phyloP scores from a whole-genome alignment of 306 rosid species.

The Cicer judaicum region DNA sequence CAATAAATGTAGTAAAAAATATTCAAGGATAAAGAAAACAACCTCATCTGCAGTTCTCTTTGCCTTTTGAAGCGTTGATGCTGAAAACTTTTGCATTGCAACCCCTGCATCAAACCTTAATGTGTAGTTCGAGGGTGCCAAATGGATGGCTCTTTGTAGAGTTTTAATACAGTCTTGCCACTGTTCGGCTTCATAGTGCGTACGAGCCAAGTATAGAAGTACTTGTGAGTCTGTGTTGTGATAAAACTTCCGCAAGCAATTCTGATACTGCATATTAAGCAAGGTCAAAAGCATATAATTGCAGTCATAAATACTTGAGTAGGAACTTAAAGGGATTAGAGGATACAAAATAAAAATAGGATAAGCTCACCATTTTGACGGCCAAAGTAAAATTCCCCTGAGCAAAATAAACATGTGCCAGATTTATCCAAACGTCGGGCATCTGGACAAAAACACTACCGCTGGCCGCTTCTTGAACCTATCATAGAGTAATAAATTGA shows the following conservation, averaged over 20 bases:
- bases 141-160: conserved; percentile 89
- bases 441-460: conserved; percentile 98
- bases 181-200: conserved; percentile 97
- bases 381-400: conserved; percentile 94
- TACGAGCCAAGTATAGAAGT: conserved; percentile 94
- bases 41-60: conserved; percentile 99
- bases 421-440: conserved; percentile 99
- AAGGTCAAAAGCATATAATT: conserved; percentile 46
- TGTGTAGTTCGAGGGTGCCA: conserved; percentile 96
- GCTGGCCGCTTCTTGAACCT: conserved; percentile 99
- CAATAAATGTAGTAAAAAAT: conserved; percentile 9
- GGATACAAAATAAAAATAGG: conserved; percentile 37
- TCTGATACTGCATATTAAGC: conserved; percentile 83
- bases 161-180: conserved; percentile 99
- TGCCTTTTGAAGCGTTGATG: conserved; percentile 88
- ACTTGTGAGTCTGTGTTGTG: conserved; percentile 92
- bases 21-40: conserved; percentile 34
- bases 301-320: conserved; percentile 31
- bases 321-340: conserved; percentile 22
- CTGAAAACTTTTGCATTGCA: conserved; percentile 97
- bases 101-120: conserved; percentile 98
- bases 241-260: conserved; percentile 95
- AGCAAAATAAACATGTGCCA: conserved; percentile 98
- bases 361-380: conserved; percentile 82
- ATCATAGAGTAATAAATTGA: conserved; percentile 44